Conservation (phyloP, 768 basidiomycete genomes). For the Auricularia cornea region DNA sequence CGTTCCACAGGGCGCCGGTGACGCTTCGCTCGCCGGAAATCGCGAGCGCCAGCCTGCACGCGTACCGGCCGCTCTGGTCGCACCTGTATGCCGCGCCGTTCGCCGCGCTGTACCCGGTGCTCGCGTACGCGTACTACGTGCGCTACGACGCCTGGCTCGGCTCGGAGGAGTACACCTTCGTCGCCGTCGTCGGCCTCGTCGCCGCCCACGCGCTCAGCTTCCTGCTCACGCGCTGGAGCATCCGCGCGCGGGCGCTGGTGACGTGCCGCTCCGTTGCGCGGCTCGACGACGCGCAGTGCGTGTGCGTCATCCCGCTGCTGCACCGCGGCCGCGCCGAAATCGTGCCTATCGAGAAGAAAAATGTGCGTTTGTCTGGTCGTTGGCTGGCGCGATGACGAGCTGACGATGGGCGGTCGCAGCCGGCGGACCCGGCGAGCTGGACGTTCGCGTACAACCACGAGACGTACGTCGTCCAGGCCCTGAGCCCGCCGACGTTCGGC, state of each 20-base stretch:
- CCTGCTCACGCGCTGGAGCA: conserved; percentile 84
- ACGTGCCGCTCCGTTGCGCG: conserved; percentile 65
- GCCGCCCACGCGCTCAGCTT: conserved; percentile 89
- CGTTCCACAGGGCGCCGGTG: conserved; percentile 31
- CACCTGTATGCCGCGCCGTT: conserved; percentile 73
- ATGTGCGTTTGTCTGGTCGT: no score
- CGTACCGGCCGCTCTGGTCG: conserved; percentile 56
- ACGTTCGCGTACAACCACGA: no score
- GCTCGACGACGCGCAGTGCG: conserved; percentile 65
- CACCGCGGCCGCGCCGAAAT: conserved; percentile 90
- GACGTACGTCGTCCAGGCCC: no score
- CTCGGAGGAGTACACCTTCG: conserved; percentile 97
- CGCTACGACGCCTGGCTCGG: conserved; percentile 86
- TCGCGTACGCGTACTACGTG: conserved; percentile 87
- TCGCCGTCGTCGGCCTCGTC: conserved; percentile 78
- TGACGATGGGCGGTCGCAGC: no score
- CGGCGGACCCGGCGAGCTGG: no score
- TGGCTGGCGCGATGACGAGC: no score
- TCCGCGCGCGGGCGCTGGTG: conserved; percentile 66
- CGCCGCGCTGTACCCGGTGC: conserved; percentile 69
- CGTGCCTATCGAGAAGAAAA: conserved; percentile 61
- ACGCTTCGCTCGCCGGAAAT: conserved; percentile 61
- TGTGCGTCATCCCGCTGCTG: conserved; percentile 69
- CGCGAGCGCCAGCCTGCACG: conserved; percentile 54
- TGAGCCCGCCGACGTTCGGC: conserved; percentile 57